A percentile compares a stretch with the other conserved stretches of the same genome.
Conservation (phyloP, 192 early-diverging fungal species). For the Coemansia sp. region DNA sequence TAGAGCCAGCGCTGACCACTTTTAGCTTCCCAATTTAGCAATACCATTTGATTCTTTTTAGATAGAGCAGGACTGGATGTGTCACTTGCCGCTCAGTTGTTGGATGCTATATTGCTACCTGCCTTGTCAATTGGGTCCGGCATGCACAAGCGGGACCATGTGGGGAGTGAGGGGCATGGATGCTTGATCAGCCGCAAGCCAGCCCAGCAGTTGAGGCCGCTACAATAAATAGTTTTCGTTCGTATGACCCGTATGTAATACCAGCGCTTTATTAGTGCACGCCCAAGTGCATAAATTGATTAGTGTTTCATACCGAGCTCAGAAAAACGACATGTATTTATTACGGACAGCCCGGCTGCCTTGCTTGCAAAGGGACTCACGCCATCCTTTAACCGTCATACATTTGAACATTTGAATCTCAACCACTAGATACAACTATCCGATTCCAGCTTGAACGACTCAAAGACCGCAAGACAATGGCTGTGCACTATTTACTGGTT, state of each 20-base stretch:
- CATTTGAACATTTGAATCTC: neutral
- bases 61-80: neutral
- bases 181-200: neutral
- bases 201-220: neutral
- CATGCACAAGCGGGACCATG: neutral
- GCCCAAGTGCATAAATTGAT: neutral
- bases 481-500: neutral
- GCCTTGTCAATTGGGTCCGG: neutral
- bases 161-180: neutral
- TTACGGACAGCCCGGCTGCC: neutral
- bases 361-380: neutral
- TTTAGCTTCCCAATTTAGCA: neutral
- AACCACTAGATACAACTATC: neutral
- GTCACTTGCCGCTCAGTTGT: constrained; percentile 2
- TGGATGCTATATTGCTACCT: neutral
- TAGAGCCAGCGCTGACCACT: constrained; percentile 7
- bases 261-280: neutral
- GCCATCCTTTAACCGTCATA: neutral
- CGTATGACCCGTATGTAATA: constrained; percentile 1
- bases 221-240: constrained; percentile 5
- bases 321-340: neutral
- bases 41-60: neutral
- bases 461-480: neutral
- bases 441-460: neutral
- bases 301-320: neutral